Evolutionary conservation across 2,329 filamentous ascomycete species (phyloP), one percentile per base, ranked within the genome.

Genomic region (Penicillium italicum): DNA sequence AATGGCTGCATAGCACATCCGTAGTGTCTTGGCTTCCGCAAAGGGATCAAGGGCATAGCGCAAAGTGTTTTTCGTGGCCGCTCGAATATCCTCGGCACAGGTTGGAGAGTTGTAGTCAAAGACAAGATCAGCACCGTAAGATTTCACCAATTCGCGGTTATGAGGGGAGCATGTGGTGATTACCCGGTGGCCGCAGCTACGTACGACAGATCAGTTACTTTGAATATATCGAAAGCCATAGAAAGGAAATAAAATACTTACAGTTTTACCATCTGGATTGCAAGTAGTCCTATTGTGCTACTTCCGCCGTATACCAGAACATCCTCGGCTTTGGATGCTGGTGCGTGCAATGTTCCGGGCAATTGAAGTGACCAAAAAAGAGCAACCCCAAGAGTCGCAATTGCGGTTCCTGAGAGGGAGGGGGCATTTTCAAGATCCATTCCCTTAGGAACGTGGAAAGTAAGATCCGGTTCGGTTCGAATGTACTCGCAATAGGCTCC

Each of bases 31-130:
- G 10, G 55, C 53, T 28, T 66, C 63, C 1, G 62, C 55, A 37
- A 66, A 66, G 1, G 62, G 64, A 42, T 67, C 63, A 3, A 66
- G 59, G 1, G 46, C 58, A 48, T 57, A 63, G 9, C 62, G 59
- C 36, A 66, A 62, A 1, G 51, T 48, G 38, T 81, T 72, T 30
- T 74, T 64, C 8, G 69, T 71, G 20, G 61, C 67, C 5, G 65
- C 42, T 18, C 66, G 64, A 43, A 74, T 72, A 14, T 72, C 65
- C 5, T 63, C 56, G 1, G 63, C 69, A 26, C 69, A 65, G 5
- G 66, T 67, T 1, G 67, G 56, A 6, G 71, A 70, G 20, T 66
- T 66, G 45, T 75, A 75, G 50, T 75, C 72, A 34, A 75, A 75
- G 0, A 66, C 66, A 5, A 65, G 62, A 24, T 68, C 69, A 1